These are phyloP conservation scores for Lentinula lateritia DNA, from an alignment of 768 basidiomycete genomes.

Conservation along the genomic window DNA sequence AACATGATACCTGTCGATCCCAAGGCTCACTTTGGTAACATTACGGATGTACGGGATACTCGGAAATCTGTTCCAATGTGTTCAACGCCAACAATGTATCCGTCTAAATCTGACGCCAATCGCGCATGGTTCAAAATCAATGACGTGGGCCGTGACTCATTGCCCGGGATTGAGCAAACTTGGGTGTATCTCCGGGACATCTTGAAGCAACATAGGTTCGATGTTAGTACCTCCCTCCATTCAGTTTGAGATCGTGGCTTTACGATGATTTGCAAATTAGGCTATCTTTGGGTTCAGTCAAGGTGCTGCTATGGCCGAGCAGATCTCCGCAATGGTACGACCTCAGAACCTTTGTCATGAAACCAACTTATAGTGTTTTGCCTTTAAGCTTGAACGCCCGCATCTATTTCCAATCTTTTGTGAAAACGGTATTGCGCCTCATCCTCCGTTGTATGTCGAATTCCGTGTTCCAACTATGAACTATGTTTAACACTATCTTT, in stretches of 20 bases:
- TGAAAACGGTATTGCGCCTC: slow-evolving; percentile 3
- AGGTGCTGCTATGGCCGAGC: slow-evolving; percentile 6
- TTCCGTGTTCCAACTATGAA: background rate
- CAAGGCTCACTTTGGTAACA: background rate
- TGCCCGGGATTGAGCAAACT: slow-evolving; percentile 2
- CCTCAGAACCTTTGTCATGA: background rate
- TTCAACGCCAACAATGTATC: slow-evolving; percentile 4
- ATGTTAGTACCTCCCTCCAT: background rate
- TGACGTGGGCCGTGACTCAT: slow-evolving; percentile 3
- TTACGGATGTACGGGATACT: background rate
- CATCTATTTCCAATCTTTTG: slow-evolving; percentile 1
- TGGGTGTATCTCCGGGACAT: background rate
- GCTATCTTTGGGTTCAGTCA: slow-evolving; percentile 2
- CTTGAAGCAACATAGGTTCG: slow-evolving; percentile 1
- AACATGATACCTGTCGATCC: background rate
- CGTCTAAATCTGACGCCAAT: background rate
- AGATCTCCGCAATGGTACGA: slow-evolving; percentile 4
- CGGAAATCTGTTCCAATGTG: background rate
- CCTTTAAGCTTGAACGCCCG: slow-evolving; percentile 4
- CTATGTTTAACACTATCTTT: background rate
- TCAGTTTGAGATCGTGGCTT: background rate
- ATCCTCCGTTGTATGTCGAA: slow-evolving; percentile 1
- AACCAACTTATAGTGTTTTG: background rate
- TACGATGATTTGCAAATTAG: background rate
- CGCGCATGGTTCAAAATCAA: slow-evolving; percentile 6